Conservation (phyloP, 306 rosid species). For the Abrus precatorius region DNA sequence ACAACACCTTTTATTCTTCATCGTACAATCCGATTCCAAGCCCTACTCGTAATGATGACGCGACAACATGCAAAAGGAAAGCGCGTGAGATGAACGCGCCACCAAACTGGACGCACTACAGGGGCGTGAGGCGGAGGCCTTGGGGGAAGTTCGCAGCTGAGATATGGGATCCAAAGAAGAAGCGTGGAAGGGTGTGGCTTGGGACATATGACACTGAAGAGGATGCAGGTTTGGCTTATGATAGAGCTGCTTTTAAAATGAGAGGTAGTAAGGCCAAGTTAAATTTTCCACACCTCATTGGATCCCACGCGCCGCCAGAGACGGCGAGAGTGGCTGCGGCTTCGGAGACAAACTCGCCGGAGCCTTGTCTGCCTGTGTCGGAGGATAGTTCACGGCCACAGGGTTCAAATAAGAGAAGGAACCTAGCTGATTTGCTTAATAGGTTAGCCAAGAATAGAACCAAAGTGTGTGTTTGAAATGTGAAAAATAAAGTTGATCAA, state of each 20-base stretch:
- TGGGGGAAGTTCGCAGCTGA: constrained; percentile 36
- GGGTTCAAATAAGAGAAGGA: constrained; percentile 23
- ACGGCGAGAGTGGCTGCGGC: neutral
- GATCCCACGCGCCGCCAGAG: constrained; percentile 23
- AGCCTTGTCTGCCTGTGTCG: neutral
- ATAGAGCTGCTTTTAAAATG: constrained; percentile 61
- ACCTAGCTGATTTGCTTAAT: constrained; percentile 34
- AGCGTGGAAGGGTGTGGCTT: constrained; percentile 29
- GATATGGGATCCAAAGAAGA: constrained; percentile 3
- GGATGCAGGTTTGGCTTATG: constrained; percentile 57
- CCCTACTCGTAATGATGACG: neutral
- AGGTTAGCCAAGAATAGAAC: constrained; percentile 27
- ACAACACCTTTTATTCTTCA: neutral
- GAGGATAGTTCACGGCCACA: neutral
- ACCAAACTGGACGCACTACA: neutral
- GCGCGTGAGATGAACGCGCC: constrained; percentile 6
- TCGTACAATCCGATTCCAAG: neutral
- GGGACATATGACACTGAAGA: constrained; percentile 2
- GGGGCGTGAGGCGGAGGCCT: constrained; percentile 23
- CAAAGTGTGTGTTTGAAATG: neutral
- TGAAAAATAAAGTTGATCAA: neutral
- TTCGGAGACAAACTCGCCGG: neutral
- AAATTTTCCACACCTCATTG: constrained; percentile 61
- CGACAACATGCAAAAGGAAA: neutral
- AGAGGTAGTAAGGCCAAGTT: constrained; percentile 67